Evolutionary conservation across 2,329 filamentous ascomycete genomes (phyloP).

Genomic region (Ascochyta lentis): DNA sequence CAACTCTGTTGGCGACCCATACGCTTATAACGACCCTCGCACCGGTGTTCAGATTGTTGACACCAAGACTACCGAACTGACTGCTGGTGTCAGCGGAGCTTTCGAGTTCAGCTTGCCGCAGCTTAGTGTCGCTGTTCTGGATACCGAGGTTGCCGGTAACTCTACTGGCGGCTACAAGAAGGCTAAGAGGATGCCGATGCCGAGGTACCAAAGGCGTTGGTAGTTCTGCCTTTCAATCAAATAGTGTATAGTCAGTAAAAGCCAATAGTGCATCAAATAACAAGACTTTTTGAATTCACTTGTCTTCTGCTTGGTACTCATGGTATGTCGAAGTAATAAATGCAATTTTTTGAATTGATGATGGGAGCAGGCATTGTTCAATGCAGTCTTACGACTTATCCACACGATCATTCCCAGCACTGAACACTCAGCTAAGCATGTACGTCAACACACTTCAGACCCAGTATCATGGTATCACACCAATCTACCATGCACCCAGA

Average conservation of each 20-base stretch:
- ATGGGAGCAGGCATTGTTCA: too few relatives aligned
- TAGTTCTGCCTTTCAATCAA: not conserved
- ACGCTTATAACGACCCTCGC: conserved; percentile 51
- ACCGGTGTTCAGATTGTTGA: conserved; percentile 57
- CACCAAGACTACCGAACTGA: conserved; percentile 25
- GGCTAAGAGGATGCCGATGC: conserved; percentile 12
- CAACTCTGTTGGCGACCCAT: conserved; percentile 47
- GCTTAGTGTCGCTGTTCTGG: conserved; percentile 64
- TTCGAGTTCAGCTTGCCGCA: conserved; percentile 63
- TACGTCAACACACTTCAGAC: too few relatives aligned
- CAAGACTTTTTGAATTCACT: too few relatives aligned
- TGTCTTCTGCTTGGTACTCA: too few relatives aligned
- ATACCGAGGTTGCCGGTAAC: conserved; percentile 38
- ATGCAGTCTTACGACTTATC: too few relatives aligned
- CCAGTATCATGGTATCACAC: too few relatives aligned
- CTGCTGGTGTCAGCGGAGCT: conserved; percentile 51
- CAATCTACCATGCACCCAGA: not conserved
- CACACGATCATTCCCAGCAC: too few relatives aligned
- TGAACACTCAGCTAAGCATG: too few relatives aligned
- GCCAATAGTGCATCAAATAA: not conserved
- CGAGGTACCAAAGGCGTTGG: conserved; percentile 13
- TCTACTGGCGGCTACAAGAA: conserved; percentile 13
- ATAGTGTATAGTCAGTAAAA: not conserved
- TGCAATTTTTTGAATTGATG: too few relatives aligned
- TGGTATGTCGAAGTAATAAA: too few relatives aligned